A percentile compares a stretch with the other conserved stretches of the same genome.
phyloP scores from a whole-genome alignment of 108 stramenopile species.

The Bacterosira constricta region DNA sequence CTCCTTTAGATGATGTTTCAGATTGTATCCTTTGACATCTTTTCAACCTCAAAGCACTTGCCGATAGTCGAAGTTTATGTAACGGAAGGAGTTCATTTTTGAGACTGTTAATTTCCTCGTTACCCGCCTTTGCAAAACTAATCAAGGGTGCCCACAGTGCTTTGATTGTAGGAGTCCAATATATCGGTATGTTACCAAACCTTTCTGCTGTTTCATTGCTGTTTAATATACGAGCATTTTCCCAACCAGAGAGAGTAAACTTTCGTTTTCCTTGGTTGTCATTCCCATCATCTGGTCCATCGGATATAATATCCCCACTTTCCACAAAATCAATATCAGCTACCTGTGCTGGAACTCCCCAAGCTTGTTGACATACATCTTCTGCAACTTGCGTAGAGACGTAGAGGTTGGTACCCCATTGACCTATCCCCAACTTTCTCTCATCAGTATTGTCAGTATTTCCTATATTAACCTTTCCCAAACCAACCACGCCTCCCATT shows the following conservation, averaged over 20 bases:
- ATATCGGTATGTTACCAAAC: slow-evolving; percentile 50
- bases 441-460: neutral
- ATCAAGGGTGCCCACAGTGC: slow-evolving; percentile 64
- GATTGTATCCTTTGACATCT: slow-evolving; percentile 15
- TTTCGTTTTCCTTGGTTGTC: neutral
- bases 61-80: slow-evolving; percentile 56
- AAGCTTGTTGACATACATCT: slow-evolving; percentile 50
- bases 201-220: slow-evolving; percentile 9
- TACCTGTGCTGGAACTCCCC: slow-evolving; percentile 59
- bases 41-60: slow-evolving; percentile 48
- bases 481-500: slow-evolving; percentile 50
- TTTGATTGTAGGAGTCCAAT: slow-evolving; percentile 69
- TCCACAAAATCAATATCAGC: slow-evolving; percentile 52
- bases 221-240: slow-evolving; percentile 36
- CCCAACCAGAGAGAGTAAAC: slow-evolving; percentile 53
- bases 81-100: slow-evolving; percentile 34
- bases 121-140: neutral
- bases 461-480: slow-evolving; percentile 19
- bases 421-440: slow-evolving; percentile 39
- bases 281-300: slow-evolving; percentile 3
- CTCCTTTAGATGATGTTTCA: neutral
- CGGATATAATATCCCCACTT: slow-evolving; percentile 13
- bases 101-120: neutral
- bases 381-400: slow-evolving; percentile 55
- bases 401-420: slow-evolving; percentile 61